A percentile compares a stretch with the other conserved stretches of the same genome.
phyloP scores from a whole-genome alignment of 495 filamentous ascomycete genomes.

The Talaromyces trachyspermus region DNA sequence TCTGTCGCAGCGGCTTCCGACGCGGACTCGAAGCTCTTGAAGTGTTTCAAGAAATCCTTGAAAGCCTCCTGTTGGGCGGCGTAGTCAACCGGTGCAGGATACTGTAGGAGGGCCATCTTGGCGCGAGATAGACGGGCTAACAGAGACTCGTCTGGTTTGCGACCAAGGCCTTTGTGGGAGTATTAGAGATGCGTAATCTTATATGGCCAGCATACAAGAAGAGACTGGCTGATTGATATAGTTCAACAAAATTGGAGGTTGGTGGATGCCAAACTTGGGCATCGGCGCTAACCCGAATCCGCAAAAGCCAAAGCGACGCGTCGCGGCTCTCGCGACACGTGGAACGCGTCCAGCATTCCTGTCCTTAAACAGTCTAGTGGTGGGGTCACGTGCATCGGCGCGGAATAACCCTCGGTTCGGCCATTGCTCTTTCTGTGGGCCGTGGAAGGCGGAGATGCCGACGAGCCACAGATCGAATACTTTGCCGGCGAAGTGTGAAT shows the following conservation, averaged over 20 bases:
- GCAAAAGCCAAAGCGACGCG: constrained; percentile 8
- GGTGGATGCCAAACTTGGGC: constrained; percentile 5
- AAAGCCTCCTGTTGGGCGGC: constrained; percentile 78
- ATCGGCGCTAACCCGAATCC: constrained; percentile 6
- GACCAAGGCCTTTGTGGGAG: neutral
- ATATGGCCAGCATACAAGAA: constrained; percentile 1
- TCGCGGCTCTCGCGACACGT: constrained; percentile 6
- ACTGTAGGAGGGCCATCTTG: constrained; percentile 74
- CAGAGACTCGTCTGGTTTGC: neutral
- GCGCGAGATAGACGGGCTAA: constrained; percentile 9
- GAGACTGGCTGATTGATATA: neutral
- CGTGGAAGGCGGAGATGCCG: too few species aligned
- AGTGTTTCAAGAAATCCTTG: constrained; percentile 76
- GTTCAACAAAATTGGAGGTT: constrained; percentile 6
- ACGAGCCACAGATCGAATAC: constrained; percentile 54
- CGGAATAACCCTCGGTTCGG: constrained; percentile 32
- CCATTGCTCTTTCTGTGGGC: constrained; percentile 16
- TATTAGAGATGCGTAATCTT: neutral
- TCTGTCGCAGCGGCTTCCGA: constrained; percentile 60
- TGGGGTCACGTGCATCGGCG: constrained; percentile 16
- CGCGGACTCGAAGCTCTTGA: constrained; percentile 73
- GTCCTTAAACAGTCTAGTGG: constrained; percentile 7
- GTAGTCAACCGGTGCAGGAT: constrained; percentile 74
- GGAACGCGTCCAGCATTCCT: constrained; percentile 8
- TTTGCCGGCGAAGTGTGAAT: constrained; percentile 1